Evolutionary conservation across 345 rosid genomes (phyloP).

Genomic region (Citrus maxima): DNA sequence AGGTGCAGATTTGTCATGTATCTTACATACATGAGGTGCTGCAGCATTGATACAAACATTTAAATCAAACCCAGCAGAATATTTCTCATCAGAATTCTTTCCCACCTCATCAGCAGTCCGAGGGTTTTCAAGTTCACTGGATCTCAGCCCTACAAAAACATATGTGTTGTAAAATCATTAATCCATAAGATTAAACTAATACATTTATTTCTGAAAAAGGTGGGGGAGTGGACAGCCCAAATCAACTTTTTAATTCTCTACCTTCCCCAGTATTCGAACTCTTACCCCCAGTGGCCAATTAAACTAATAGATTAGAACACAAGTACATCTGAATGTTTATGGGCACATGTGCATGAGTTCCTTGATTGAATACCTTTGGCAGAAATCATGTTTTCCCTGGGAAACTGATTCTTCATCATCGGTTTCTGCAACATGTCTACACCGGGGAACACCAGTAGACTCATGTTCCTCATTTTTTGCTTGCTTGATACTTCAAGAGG

Average conservation of each 20-base stretch:
- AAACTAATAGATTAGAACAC: not conserved
- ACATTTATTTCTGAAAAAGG: too few species aligned
- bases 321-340: not conserved
- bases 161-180: not conserved
- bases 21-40: slow-evolving; percentile 13
- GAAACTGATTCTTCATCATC: slow-evolving; percentile 29
- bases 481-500: slow-evolving; percentile 44
- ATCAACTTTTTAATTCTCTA: too few species aligned
- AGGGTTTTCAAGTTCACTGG: slow-evolving; percentile 23
- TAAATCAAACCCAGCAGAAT: slow-evolving; percentile 24
- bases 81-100: slow-evolving; percentile 16
- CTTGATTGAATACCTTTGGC: slow-evolving; percentile 35
- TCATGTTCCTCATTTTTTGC: slow-evolving; percentile 54
- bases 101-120: slow-evolving; percentile 11
- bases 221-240: too few species aligned
- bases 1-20: slow-evolving; percentile 25
- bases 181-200: not conserved
- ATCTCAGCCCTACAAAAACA: slow-evolving; percentile 27
- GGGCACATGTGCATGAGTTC: not conserved
- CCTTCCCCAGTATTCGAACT: too few species aligned
- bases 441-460: slow-evolving; percentile 82
- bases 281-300: too few species aligned
- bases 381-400: slow-evolving; percentile 20
- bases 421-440: slow-evolving; percentile 84
- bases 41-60: slow-evolving; percentile 18